These are phyloP conservation scores for Pleurotus pulmonarius DNA, from an alignment of 768 basidiomycete species.

Conservation along the genomic window DNA sequence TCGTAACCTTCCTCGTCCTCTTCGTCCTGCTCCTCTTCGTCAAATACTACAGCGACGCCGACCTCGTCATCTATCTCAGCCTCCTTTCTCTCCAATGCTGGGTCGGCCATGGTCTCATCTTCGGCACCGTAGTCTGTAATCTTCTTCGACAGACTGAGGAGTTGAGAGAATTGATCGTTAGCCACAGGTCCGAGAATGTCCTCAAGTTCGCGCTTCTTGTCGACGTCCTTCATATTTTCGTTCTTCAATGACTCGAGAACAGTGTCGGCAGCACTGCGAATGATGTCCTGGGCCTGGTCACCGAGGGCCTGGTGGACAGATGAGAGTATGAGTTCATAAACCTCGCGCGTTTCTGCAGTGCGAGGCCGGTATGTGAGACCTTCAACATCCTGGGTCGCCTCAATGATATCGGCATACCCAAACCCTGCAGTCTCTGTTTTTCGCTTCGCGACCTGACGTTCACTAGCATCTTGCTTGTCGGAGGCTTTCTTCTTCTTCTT, in stretches of 20 bases:
- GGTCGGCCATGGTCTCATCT: conserved; percentile 75
- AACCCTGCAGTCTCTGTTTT: conserved; percentile 63
- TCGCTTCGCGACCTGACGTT: conserved; percentile 55
- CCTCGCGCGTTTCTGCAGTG: conserved; percentile 91
- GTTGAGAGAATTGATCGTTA: conserved; percentile 75
- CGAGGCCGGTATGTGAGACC: conserved; percentile 90
- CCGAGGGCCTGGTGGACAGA: conserved; percentile 81
- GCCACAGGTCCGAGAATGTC: conserved; percentile 63
- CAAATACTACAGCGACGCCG: conserved; percentile 97
- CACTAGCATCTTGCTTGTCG: conserved; percentile 53
- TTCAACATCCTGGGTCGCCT: conserved; percentile 90
- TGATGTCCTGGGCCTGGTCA: conserved; percentile 94
- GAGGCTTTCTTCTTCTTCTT: conserved; percentile 91
- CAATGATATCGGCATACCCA: conserved; percentile 88
- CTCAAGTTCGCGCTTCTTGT: conserved; percentile 94
- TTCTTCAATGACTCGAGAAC: conserved; percentile 87
- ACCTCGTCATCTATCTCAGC: conserved; percentile 93
- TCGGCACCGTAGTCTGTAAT: conserved; percentile 93
- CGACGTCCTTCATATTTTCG: conserved; percentile 89
- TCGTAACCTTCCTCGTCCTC: conserved; percentile 90
- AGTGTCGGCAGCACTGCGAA: conserved; percentile 92
- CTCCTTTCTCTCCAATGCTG: conserved; percentile 76
- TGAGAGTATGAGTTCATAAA: conserved; percentile 88
- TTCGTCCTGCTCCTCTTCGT: conserved; percentile 94
- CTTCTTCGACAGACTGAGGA: conserved; percentile 86